Base-by-base conservation (phyloP, 495 filamentous ascomycete genomes). In the Hapsidospora chrysogenum region DNA sequence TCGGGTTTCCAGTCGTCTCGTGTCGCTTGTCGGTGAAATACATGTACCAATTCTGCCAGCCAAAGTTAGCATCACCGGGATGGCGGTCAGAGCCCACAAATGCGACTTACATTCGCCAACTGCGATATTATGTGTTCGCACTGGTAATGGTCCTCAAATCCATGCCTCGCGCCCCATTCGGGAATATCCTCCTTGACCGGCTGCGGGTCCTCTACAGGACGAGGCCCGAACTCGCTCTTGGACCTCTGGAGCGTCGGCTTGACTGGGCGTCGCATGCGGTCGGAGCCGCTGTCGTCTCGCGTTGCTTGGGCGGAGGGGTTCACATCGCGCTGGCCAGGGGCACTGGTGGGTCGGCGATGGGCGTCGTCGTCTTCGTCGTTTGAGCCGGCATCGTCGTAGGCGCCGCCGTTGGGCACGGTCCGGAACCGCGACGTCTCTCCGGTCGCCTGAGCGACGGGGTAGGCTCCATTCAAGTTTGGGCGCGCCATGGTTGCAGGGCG, bases 1-100 rank as follows among this genome's bases (percentile, higher is more conserved):
- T 79, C 8, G 92, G 85, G 37, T 89, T 81, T 13, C 89, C 92
- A 23, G 85, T 84, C n/a, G 84, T 89, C 51, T 96, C 89, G 52
- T 96, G 89, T 17, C 85, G 76, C 53, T 96, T 96, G 51, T 96
- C 89, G 31, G 85, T 92, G 51, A 80, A 99, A 55, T 96, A 99
- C 86, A 95, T 94, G 60, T 87, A 95, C 69, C 92, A 96, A 39
- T 70, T 75, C 77, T 85, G 56, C n/a, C 31, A 22, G 9, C 2
- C 2, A 22, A 31, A 25, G 42, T 54, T 43, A 56, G 51, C 35
- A 25, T 50, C 23, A 26, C 23, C 11, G 33, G 28, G 7, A 23
- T 17, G 17, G 11, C 2, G 45, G 53, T 31, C 60, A 36, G 25
- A n/a, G n/a, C n/a, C n/a, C n/a, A n/a, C n/a, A n/a, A n/a, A n/a